A percentile compares a stretch with the other conserved stretches of the same genome.
Conservation (phyloP, 345 rosid species). For the Dimocarpus longan region DNA sequence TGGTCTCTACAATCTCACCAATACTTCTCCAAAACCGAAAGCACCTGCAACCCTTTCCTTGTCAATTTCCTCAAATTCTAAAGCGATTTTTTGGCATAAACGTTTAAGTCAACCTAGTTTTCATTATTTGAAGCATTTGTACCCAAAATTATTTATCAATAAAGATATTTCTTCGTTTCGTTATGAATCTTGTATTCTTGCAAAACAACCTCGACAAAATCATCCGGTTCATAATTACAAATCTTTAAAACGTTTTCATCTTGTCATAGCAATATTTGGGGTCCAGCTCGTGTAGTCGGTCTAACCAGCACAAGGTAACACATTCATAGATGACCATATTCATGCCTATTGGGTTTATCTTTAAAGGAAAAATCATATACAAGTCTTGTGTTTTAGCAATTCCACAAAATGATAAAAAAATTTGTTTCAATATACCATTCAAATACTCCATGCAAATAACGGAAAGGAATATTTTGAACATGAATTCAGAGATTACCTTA, state of each 20-base stretch:
- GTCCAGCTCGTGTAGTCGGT: too few species aligned
- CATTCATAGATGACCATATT: too few species aligned
- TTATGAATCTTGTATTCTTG: not conserved
- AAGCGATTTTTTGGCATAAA: not conserved
- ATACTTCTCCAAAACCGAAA: not conserved
- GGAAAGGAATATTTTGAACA: too few species aligned
- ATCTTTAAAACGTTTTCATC: not conserved
- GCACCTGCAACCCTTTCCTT: too few species aligned
- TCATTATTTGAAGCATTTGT: not conserved
- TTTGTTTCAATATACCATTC: too few species aligned
- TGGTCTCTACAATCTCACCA: not conserved
- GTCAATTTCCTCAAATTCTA: not conserved
- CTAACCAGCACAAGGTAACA: too few species aligned
- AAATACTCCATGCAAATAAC: too few species aligned
- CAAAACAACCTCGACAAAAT: not conserved
- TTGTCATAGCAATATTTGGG: not conserved
- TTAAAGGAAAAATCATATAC: too few species aligned
- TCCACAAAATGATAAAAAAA: too few species aligned
- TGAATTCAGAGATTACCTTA: too few species aligned
- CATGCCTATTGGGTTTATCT: too few species aligned
- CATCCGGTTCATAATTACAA: not conserved
- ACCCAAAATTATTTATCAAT: not conserved
- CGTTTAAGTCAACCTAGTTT: not conserved
- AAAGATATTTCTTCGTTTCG: not conserved
- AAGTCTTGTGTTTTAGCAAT: not conserved